Evolutionary conservation across 1,284 basidiomycete genomes (phyloP), one percentile per base, ranked within the genome.

Genomic region (Ceratobasidium sp.): DNA sequence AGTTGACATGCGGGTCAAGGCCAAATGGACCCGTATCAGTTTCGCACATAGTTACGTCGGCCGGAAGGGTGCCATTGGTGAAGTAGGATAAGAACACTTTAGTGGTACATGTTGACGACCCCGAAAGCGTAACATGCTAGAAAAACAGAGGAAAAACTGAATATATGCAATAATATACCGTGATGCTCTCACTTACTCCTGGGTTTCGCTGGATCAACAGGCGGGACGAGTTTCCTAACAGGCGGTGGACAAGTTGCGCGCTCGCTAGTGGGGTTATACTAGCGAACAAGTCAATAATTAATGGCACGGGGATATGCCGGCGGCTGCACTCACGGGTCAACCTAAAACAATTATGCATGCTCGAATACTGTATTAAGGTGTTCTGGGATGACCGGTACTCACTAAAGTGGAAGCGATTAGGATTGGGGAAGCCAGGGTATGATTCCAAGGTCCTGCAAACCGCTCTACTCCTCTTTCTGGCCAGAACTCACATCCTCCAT

Each of bases 401-500:
- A 67, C 77, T 26, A 63, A 69, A 33, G 63, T 76, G 40, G 71
- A 78, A 23, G 73, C 60, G 20, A 80, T 67, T 5, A 80, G 60
- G 26, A 75, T 70, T 6, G 77, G 73, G 56, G 63, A 78, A 7
- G 53, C 42, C 15, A 67, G 28, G 13, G 73, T 79, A 15, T 56
- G 55, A 51, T 78, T 78, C 53, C 63, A 80, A 13, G 80, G 79
- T 26, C 80, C 80, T 4, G 66, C 70, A 23, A 78, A 82, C 15
- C 72, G 7, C 28, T 80, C 80, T 10, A 75, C 67, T 5, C 78
- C 49, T 10, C 67, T 51, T 0, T 78, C 76, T 1, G 79, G 80
- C 80, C 79, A 80, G 40, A 72, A 79, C 44, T 80, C 66, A 39
- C 80, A 81, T 1, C 72, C 73, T 3, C 79, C 78, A 51, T 80